A percentile compares a stretch with the other conserved stretches of the same genome.
These are phyloP conservation scores for Pleodorina starrii DNA, from an alignment of 139 green algal species.

Conservation along the genomic window DNA sequence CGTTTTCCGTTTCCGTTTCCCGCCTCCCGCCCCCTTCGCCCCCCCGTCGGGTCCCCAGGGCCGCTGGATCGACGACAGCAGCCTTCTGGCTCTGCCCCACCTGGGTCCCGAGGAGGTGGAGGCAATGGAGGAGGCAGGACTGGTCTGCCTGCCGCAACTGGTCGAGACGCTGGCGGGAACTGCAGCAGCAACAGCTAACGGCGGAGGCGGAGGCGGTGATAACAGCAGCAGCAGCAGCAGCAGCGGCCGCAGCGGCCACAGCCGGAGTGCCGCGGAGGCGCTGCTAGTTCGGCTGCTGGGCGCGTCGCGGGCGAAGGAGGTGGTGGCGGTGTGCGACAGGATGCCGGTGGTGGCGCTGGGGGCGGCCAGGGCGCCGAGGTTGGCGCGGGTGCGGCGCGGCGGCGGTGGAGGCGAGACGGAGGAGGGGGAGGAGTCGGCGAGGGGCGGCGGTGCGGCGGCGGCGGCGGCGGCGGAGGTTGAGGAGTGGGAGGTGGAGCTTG, in stretches of 20 bases:
- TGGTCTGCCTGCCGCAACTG: slow-evolving; percentile 66
- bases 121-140: slow-evolving; percentile 57
- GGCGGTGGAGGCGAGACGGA: neutral
- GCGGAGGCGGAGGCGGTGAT: no score
- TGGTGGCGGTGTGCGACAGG: slow-evolving; percentile 57
- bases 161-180: slow-evolving; percentile 59
- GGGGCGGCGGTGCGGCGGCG: neutral
- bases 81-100: slow-evolving; percentile 81
- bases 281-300: slow-evolving; percentile 44
- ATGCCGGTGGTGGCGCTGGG: slow-evolving; percentile 65
- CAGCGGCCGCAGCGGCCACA: neutral
- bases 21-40: neutral
- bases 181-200: neutral
- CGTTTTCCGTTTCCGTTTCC: neutral
- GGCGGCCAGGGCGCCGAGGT: neutral
- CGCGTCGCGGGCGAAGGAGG: slow-evolving; percentile 38
- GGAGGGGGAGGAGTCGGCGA: neutral
- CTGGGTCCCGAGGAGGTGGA: slow-evolving; percentile 53
- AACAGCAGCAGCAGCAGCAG: neutral
- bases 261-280: slow-evolving; percentile 19
- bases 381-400: slow-evolving; percentile 11
- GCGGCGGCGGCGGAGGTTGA: slow-evolving; percentile 12
- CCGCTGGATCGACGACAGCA: slow-evolving; percentile 81
- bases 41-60: slow-evolving; percentile 66
- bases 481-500: slow-evolving; percentile 68